phyloP scores from a whole-genome alignment of 805 yeast species.

The Metschnikowia noctiluminum region DNA sequence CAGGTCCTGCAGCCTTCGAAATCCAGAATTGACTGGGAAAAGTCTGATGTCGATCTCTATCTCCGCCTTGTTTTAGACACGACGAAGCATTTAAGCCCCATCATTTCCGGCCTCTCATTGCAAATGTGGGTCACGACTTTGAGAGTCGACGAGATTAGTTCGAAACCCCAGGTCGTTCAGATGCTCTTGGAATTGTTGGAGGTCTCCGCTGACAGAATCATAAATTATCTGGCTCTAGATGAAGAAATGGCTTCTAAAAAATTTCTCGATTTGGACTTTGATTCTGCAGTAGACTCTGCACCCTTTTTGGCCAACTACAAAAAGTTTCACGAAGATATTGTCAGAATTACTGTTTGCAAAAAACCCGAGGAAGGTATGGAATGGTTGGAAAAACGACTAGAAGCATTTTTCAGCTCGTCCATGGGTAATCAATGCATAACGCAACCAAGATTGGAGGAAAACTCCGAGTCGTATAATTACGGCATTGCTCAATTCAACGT shows the following conservation, averaged over 20 bases:
- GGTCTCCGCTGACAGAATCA: slow-evolving; percentile 70
- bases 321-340: slow-evolving; percentile 84
- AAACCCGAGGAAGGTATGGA: slow-evolving; percentile 75
- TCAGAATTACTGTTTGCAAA: slow-evolving; percentile 82
- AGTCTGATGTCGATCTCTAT: slow-evolving; percentile 64
- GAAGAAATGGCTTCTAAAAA: slow-evolving; percentile 62
- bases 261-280: slow-evolving; percentile 82
- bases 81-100: slow-evolving; percentile 77
- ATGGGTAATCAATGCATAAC: slow-evolving; percentile 64
- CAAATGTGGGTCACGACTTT: slow-evolving; percentile 93
- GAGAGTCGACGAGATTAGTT: slow-evolving; percentile 71
- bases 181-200: slow-evolving; percentile 69
- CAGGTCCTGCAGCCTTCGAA: slow-evolving; percentile 41
- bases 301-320: slow-evolving; percentile 77
- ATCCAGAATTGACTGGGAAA: slow-evolving; percentile 46
- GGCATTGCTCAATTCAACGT: slow-evolving; percentile 82
- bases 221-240: slow-evolving; percentile 67
- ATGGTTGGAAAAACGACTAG: slow-evolving; percentile 77
- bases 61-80: slow-evolving; percentile 74
- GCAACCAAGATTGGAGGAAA: slow-evolving; percentile 51
- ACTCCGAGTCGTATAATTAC: slow-evolving; percentile 63
- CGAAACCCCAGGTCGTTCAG: slow-evolving; percentile 50
- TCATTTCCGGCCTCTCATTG: slow-evolving; percentile 85
- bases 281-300: slow-evolving; percentile 73
- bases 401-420: slow-evolving; percentile 66